These are phyloP conservation scores for Teratosphaeria zuluensis DNA, from an alignment of 2,329 filamentous ascomycete species.

Conservation along the genomic window DNA sequence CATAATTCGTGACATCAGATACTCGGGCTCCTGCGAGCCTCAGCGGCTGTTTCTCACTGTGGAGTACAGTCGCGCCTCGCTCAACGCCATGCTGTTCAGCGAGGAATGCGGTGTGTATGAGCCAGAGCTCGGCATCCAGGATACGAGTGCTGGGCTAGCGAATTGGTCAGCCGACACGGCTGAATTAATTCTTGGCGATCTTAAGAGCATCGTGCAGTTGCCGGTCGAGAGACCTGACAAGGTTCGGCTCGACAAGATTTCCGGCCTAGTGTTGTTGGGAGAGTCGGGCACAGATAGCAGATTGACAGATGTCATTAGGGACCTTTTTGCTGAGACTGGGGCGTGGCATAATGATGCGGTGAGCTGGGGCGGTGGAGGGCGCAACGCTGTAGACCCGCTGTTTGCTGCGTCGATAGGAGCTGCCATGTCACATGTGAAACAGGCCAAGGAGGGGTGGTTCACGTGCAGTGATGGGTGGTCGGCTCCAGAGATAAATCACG, in stretches of 20 bases:
- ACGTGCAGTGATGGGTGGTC: background rate
- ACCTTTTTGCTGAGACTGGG: background rate
- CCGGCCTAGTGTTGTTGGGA: background rate
- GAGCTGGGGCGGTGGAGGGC: background rate
- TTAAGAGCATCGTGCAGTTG: background rate
- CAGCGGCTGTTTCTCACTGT: background rate
- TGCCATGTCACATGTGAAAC: background rate
- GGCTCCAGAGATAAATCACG: too few species aligned
- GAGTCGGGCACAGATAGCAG: background rate
- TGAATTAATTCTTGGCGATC: background rate
- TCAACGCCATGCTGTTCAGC: background rate
- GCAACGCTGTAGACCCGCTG: background rate
- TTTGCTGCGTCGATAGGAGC: background rate
- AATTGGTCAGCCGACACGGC: background rate
- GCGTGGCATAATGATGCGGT: background rate
- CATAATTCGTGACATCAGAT: background rate
- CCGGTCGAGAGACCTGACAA: background rate
- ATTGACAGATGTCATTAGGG: background rate
- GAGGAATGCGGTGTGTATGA: background rate
- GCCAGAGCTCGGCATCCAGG: background rate
- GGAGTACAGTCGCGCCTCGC: background rate
- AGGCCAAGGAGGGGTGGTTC: background rate
- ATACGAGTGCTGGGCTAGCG: background rate
- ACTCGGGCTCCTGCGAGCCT: background rate
- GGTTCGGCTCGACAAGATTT: background rate